These are phyloP conservation scores for Vitis hybrid DNA, from an alignment of 177 flowering plant species.

Conservation along the genomic window DNA sequence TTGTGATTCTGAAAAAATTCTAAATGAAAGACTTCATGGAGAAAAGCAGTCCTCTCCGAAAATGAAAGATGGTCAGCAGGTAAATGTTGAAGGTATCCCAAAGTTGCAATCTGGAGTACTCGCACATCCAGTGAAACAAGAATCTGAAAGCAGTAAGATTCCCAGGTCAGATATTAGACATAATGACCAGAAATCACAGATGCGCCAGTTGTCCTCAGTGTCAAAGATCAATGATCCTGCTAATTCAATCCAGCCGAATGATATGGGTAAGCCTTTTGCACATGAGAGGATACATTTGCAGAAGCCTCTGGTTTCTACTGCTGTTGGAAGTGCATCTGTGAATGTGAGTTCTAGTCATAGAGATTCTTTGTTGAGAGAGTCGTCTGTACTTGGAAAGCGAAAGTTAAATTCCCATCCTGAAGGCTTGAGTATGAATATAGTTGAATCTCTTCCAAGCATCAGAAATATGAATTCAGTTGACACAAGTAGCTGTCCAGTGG, in stretches of 20 bases:
- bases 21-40: neutral
- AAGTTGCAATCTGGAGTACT: conserved; percentile 9
- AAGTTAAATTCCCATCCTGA: conserved; percentile 12
- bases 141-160: neutral
- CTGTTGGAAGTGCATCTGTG: neutral
- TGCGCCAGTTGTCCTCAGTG: neutral
- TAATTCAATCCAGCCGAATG: neutral
- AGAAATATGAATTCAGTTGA: neutral
- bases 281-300: conserved; percentile 5
- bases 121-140: conserved; percentile 1
- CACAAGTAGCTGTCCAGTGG: neutral
- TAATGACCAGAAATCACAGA: neutral
- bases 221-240: conserved; percentile 1
- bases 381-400: conserved; percentile 12
- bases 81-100: conserved; percentile 3
- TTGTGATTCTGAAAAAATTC: neutral
- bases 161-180: neutral
- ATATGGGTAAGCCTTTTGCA: neutral
- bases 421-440: conserved; percentile 3
- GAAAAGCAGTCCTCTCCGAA: neutral
- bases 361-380: conserved; percentile 6
- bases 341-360: neutral
- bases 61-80: neutral
- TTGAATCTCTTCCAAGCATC: conserved; percentile 11
- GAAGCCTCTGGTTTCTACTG: conserved; percentile 7